A percentile compares a stretch with the other conserved stretches of the same genome.
Conservation (phyloP, 2,329 filamentous ascomycete species). For the Lecanicillium sp. region DNA sequence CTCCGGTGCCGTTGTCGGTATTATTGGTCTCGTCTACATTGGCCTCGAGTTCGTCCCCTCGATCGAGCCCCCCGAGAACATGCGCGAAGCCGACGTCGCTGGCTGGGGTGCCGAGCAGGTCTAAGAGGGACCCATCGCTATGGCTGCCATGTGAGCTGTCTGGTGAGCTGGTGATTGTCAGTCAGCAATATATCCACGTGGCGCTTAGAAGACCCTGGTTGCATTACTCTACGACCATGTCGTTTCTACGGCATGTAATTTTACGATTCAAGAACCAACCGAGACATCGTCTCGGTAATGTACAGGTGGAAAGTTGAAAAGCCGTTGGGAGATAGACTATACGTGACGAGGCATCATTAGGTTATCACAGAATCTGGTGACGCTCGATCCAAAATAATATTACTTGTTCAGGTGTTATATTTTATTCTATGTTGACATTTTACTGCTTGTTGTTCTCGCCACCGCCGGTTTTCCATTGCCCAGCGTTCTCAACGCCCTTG, state of each 20-base stretch:
- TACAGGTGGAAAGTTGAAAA: too few species aligned
- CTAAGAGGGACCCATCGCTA: conserved; percentile 28
- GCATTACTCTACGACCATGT: neutral
- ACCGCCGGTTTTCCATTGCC: conserved; percentile 41
- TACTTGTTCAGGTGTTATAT: too few species aligned
- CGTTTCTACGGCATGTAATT: too few species aligned
- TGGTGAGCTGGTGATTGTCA: neutral
- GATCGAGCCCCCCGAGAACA: conserved; percentile 73
- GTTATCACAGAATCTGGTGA: neutral
- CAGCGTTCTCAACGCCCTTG: conserved; percentile 50
- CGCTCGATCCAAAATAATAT: too few species aligned
- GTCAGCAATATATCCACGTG: neutral
- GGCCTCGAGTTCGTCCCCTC: conserved; percentile 70
- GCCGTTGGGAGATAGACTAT: too few species aligned
- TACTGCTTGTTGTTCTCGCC: conserved; percentile 14
- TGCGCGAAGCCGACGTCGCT: conserved; percentile 64
- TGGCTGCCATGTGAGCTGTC: too few species aligned
- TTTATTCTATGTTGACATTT: neutral
- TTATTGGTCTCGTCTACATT: conserved; percentile 72
- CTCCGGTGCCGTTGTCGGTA: conserved; percentile 67
- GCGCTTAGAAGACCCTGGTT: neutral
- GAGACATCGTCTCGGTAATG: too few species aligned
- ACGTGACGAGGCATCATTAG: too few species aligned
- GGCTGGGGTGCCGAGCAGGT: conserved; percentile 75
- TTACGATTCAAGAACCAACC: too few species aligned